Conservation (phyloP, 441 rosid genomes). For the Omphalea diandra region DNA sequence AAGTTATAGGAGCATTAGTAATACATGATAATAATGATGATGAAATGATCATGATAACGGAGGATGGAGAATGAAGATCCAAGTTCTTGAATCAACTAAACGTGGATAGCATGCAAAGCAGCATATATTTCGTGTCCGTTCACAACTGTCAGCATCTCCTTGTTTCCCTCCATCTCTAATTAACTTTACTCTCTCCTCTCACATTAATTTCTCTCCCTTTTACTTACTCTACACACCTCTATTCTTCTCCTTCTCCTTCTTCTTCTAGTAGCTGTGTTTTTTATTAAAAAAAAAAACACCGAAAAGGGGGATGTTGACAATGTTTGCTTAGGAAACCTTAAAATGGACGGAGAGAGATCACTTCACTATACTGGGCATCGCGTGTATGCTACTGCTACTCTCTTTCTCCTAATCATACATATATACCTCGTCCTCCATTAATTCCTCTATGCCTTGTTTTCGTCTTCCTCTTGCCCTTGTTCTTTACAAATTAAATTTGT, state of each 20-base stretch:
- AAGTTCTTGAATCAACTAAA: conserved; percentile 27
- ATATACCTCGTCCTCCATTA: conserved; percentile 26
- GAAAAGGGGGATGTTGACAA: conserved; percentile 11
- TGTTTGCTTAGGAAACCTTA: conserved; percentile 10
- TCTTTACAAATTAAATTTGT: background rate
- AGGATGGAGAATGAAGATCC: conserved; percentile 19
- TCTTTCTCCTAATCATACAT: background rate
- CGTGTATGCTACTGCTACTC: background rate
- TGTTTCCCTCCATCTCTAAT: conserved; percentile 20
- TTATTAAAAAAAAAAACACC: conserved; percentile 18
- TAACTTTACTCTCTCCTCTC: conserved; percentile 4
- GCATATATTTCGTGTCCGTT: conserved; percentile 12
- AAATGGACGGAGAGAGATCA: too few species aligned
- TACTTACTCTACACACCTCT: too few species aligned
- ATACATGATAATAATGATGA: too few species aligned
- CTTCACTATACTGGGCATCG: background rate
- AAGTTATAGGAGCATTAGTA: too few species aligned
- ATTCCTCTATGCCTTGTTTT: background rate
- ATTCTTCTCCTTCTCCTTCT: background rate
- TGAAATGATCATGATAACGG: conserved; percentile 20
- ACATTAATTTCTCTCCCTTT: conserved; percentile 17
- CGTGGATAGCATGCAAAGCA: conserved; percentile 57
- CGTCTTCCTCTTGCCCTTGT: background rate
- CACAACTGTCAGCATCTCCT: conserved; percentile 48
- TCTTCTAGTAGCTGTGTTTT: conserved; percentile 8